Base-by-base conservation (phyloP, 768 basidiomycete genomes). In the Panaeolus cyanescens region DNA sequence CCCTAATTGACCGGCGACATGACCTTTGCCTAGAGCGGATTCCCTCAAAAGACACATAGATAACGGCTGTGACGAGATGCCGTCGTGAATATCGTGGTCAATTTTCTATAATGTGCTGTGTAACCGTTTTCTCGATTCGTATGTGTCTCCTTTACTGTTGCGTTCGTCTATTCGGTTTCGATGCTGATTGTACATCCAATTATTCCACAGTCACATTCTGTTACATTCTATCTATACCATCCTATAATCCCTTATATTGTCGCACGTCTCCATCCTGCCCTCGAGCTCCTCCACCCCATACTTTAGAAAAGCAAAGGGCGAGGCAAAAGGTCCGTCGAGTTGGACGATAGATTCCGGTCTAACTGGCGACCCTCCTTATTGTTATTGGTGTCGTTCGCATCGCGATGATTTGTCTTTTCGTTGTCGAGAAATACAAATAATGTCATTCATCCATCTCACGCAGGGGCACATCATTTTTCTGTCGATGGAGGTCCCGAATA, bases 11-110 rank as follows among this genome's bases (percentile, higher is more conserved):
- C 39, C 34, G 31, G 13, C 22, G 45, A 50, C 56, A 58, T 61
- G 36, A 59, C 60, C 58, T 65, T 61, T 64, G 31, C 34, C 61
- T 61, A 81, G 80, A 63, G 78, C 79, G 54, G 90, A 91, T 75
- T 93, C 92, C 61, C 79, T 92, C 65, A 93, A 92, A 75, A 82
- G 92, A 71, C 92, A 93, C 74, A 67, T 89, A 57, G 91, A 93
- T 78, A 91, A 92, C 66, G 91, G 91, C 55, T 91, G 90, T 76
- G 87, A 88, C 71, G 85, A 87, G 70, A 83, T 81, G 79, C 79
- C 81, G 62, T 72, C 70, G 65, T 71, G 68, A 65, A 54, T 17
- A 17, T 40, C 19, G 56, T 58, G 34, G 5, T 25, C 15, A 58
- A 32, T 28, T 8, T n/a, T 58, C 56, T 20, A 25, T 30, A 37